A percentile compares a stretch with the other conserved stretches of the same genome.
Conservation (phyloP, 495 filamentous ascomycete species). For the Trypethelium eluteriae region DNA sequence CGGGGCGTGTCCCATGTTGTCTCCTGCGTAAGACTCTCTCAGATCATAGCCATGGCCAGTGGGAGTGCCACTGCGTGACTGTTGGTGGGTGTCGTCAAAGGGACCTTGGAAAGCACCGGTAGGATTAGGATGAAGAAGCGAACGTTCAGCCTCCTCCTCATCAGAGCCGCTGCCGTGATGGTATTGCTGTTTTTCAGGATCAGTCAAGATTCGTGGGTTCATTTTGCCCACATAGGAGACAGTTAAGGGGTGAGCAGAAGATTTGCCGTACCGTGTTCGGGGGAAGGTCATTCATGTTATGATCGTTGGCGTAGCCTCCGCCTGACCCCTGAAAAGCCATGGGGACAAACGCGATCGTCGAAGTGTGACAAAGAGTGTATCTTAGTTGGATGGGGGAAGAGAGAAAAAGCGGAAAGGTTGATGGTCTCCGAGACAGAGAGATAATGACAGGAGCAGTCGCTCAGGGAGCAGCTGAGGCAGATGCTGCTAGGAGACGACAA, state of each 20-base stretch:
- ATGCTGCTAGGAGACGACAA: not conserved
- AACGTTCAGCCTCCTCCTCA: conserved; percentile 62
- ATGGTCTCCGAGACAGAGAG: conserved; percentile 2
- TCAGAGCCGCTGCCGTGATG: conserved; percentile 53
- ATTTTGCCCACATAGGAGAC: conserved; percentile 2
- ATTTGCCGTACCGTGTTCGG: conserved; percentile 50
- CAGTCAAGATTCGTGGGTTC: conserved; percentile 12
- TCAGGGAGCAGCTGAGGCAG: conserved; percentile 11
- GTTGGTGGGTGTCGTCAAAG: conserved; percentile 59
- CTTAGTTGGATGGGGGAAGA: conserved; percentile 8
- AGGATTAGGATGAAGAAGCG: conserved; percentile 61
- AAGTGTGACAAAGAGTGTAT: conserved; percentile 11
- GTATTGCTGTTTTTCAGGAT: conserved; percentile 39
- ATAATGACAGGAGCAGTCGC: conserved; percentile 8
- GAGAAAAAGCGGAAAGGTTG: conserved; percentile 4
- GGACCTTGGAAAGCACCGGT: conserved; percentile 50
- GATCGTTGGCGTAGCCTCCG: conserved; percentile 48
- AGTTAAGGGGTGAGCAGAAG: not conserved
- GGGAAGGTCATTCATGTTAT: conserved; percentile 61
- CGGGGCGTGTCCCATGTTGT: conserved; percentile 33
- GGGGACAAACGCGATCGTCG: not conserved
- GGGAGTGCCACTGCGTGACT: conserved; percentile 46
- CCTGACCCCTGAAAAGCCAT: conserved; percentile 21
- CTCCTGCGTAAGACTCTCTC: conserved; percentile 77
- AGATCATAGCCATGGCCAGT: conserved; percentile 67